phyloP scores from a whole-genome alignment of 2,329 filamentous ascomycete species.

The Kalmusia sp. region DNA sequence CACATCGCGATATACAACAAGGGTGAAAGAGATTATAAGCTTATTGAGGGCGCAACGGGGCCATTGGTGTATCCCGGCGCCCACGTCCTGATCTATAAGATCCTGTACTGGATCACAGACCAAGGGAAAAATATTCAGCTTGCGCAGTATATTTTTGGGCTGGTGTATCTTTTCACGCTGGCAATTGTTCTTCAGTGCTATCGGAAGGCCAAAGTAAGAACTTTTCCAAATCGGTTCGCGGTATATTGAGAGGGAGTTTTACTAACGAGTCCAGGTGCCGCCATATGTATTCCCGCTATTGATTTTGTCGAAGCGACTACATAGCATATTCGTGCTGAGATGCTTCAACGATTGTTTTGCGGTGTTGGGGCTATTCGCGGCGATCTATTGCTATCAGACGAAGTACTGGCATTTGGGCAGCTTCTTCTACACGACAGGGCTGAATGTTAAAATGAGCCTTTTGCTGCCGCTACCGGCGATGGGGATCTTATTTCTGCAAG shows the following conservation, averaged over 20 bases:
- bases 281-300: constrained; percentile 88
- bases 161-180: constrained; percentile 78
- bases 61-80: constrained; percentile 94
- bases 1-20: constrained; percentile 80
- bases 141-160: constrained; percentile 85
- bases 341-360: constrained; percentile 97
- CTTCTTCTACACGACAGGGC: constrained; percentile 75
- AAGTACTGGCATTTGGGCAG: constrained; percentile 76
- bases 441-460: constrained; percentile 96
- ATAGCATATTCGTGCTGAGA: constrained; percentile 90
- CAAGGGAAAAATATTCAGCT: constrained; percentile 76
- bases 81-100: constrained; percentile 89
- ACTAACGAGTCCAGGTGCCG: constrained; percentile 70
- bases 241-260: background rate
- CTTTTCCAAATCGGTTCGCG: too few relatives aligned
- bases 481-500: constrained; percentile 76
- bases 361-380: constrained; percentile 79
- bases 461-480: constrained; percentile 84
- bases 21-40: constrained; percentile 87
- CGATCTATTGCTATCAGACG: constrained; percentile 80
- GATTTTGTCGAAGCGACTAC: constrained; percentile 86
- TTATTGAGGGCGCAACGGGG: constrained; percentile 86
- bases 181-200: constrained; percentile 85
- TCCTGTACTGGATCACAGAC: constrained; percentile 79
- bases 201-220: constrained; percentile 70